These are phyloP conservation scores for Fallopia convolvulus DNA, from an alignment of 148 eudicot species.

Conservation along the genomic window DNA sequence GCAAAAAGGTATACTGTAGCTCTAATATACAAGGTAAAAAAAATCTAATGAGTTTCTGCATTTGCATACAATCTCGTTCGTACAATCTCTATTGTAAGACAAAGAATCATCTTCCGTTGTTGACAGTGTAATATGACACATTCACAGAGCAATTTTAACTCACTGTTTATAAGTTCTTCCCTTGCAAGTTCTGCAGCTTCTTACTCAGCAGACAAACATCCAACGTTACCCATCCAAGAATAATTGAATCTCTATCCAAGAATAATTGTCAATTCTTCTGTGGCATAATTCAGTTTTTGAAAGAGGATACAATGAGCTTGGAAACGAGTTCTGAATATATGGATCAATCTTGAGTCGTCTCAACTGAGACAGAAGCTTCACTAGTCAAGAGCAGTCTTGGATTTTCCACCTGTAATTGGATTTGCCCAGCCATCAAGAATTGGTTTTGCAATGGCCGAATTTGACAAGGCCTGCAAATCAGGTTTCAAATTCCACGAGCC, in stretches of 20 bases:
- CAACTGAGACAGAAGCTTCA: not conserved
- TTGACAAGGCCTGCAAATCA: constrained; percentile 61
- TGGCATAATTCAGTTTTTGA: not conserved
- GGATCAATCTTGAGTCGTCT: not conserved
- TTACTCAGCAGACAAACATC: constrained; percentile 2
- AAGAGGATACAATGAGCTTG: not conserved
- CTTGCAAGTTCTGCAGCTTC: constrained; percentile 4
- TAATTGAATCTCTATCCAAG: not conserved
- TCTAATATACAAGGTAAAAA: not conserved
- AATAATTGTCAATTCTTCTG: not conserved
- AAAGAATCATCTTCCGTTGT: not conserved
- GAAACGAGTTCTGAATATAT: not conserved
- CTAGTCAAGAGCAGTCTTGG: constrained; percentile 72
- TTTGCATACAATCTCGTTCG: not conserved
- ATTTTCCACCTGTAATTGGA: constrained; percentile 53
- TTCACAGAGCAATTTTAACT: not conserved
- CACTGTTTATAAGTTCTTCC: not conserved
- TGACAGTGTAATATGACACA: constrained; percentile 2
- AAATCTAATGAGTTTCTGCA: not conserved
- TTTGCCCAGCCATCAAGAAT: constrained; percentile 79
- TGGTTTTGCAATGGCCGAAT: constrained; percentile 57
- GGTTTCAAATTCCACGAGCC: constrained; percentile 72
- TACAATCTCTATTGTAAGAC: not conserved
- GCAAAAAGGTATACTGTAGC: not conserved
- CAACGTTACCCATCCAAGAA: not conserved